Percentiles rank a stretch among this genome's conserved stretches.
phyloP scores from a whole-genome alignment of 148 eudicot genomes.

The Polygonum maritimum region DNA sequence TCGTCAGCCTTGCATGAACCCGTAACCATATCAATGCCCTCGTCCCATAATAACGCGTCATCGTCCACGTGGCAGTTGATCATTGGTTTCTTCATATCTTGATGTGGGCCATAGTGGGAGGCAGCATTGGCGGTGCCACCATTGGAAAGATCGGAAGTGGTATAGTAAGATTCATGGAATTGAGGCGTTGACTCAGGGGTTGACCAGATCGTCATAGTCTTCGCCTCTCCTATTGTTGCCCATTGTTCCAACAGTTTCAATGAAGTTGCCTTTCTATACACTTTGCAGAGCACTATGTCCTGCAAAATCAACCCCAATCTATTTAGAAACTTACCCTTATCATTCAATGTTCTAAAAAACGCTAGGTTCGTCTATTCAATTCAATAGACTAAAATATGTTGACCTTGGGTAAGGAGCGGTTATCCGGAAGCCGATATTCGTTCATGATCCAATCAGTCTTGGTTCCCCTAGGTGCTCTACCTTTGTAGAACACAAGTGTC shows the following conservation, averaged over 20 bases:
- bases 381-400: too few species aligned
- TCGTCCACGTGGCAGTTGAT: background rate
- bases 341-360: too few species aligned
- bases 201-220: conserved; percentile 6
- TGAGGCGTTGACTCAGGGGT: background rate
- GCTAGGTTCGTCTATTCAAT: too few species aligned
- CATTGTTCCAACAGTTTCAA: conserved; percentile 67
- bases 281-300: conserved; percentile 83
- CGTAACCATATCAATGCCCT: background rate
- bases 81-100: background rate
- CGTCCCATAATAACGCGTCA: background rate
- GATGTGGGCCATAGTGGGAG: background rate
- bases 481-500: conserved; percentile 74
- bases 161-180: conserved; percentile 9
- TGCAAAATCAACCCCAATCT: conserved; percentile 18
- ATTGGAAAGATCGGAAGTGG: conserved; percentile 11
- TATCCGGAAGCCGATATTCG: conserved; percentile 67
- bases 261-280: conserved; percentile 88
- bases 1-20: background rate
- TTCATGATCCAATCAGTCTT: conserved; percentile 91
- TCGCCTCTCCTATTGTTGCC: conserved; percentile 49
- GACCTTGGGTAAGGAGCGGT: conserved; percentile 29
- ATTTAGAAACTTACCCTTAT: too few species aligned
- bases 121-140: background rate
- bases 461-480: conserved; percentile 68